phyloP scores from a whole-genome alignment of 768 basidiomycete species.

The Kondoa malvinella region DNA sequence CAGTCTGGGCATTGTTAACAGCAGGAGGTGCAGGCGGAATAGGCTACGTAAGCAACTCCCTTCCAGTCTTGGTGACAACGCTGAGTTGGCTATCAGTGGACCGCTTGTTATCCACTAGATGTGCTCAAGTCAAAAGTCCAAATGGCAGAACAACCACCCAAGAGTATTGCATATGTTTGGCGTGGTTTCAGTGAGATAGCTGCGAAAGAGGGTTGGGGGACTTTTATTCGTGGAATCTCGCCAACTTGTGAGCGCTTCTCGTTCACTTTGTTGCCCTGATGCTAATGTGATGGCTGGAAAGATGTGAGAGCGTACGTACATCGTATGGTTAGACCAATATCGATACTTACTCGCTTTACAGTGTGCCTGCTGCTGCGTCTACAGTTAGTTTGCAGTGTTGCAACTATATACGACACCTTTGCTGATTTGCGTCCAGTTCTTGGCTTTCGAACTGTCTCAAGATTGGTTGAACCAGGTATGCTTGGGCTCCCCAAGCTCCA shows the following conservation, averaged over 20 bases:
- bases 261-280: neutral
- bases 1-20: conserved; percentile 67
- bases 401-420: neutral
- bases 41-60: conserved; percentile 45
- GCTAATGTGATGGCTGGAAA: neutral
- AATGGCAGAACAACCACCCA: conserved; percentile 23
- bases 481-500: neutral
- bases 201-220: conserved; percentile 20
- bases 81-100: too few relatives aligned
- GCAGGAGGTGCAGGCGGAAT: conserved; percentile 47
- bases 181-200: conserved; percentile 23
- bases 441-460: conserved; percentile 2
- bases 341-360: neutral
- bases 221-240: conserved; percentile 28
- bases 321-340: neutral
- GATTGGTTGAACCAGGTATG: neutral
- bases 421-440: neutral
- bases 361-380: conserved; percentile 23
- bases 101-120: conserved; percentile 59
- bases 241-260: conserved; percentile 24
- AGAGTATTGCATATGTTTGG: conserved; percentile 25
- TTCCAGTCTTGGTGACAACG: too few relatives aligned
- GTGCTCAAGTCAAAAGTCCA: conserved; percentile 24
- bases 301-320: conserved; percentile 14
- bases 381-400: conserved; percentile 17